These are phyloP conservation scores for Botrytis cinerea DNA, from an alignment of 2,329 filamentous ascomycete species.

Conservation along the genomic window DNA sequence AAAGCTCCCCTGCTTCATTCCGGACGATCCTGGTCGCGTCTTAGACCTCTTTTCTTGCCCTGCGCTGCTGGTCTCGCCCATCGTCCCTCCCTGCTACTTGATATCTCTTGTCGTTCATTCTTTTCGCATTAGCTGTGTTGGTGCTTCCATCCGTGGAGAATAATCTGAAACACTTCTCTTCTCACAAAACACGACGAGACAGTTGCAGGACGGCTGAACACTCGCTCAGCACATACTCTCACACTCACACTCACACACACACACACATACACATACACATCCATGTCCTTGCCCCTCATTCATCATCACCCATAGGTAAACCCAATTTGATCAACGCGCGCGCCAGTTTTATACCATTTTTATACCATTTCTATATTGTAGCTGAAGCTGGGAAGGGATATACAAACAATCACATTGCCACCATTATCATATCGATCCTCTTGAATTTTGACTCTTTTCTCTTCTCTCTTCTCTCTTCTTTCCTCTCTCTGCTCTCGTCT, in stretches of 20 bases:
- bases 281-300: background rate
- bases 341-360: slow-evolving; percentile 1
- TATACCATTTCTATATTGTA: background rate
- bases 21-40: background rate
- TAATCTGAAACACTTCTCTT: slow-evolving; percentile 6
- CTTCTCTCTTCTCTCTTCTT: background rate
- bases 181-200: slow-evolving; percentile 4
- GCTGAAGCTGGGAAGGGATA: background rate
- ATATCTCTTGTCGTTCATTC: background rate
- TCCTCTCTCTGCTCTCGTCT: background rate
- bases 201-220: background rate
- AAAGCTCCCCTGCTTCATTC: background rate
- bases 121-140: background rate
- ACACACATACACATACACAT: background rate
- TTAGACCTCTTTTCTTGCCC: background rate
- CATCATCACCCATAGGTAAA: background rate
- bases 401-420: slow-evolving; percentile 6
- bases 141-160: background rate
- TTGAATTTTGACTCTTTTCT: background rate
- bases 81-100: background rate
- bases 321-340: slow-evolving; percentile 2
- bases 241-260: background rate
- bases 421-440: background rate
- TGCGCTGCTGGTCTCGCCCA: background rate
- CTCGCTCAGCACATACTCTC: background rate